Base-by-base conservation (phyloP, 306 rosid genomes). In the Lathyrus tuberosus region DNA sequence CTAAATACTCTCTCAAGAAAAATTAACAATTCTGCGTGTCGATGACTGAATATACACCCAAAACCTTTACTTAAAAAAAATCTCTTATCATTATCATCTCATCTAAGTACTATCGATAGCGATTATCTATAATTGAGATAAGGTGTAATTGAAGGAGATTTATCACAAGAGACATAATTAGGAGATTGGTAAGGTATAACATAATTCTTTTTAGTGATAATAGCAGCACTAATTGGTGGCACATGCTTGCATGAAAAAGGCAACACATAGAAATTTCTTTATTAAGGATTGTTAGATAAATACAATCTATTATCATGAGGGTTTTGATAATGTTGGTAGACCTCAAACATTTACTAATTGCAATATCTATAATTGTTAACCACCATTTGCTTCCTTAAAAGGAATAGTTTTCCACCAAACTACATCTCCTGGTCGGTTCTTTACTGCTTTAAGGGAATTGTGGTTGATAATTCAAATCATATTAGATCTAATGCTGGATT, bases 331-430 rank as follows among this genome's bases (percentile, higher is more conserved):
- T 85, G 91, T 83, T 85, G 89, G 86, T 76, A 65, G 85, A 79
- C 81, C 76, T 76, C 86, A 87, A 85, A 82, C 80, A 75, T 14
- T 76, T 71, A 77, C 81, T 75, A 72, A 79, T 79, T 79, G 69
- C 72, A 26, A 47, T 63, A 31, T 30, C 12, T 74, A 42, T 74
- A 4, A 47, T 65, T 62, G 76, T 69, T 69, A 66, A 75, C 72
- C 78, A 68, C 84, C 76, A 76, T 71, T 90, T 82, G 83, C 86
- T 90, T 85, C 94, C 87, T 84, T 86, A 85, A 90, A 85, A 73
- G 79, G 63, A 44, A 38, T 73, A 56, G 70, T 40, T 80, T 48
- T 60, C 63, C 64, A 70, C 81, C 82, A 71, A 82, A 40, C 78
- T 67, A 41, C 58, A 56, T 79, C 26, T 70, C 61, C 31, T 70